Conservation (phyloP, 1,139 yeast genomes). For the Lodderomyces jiufengensis region DNA sequence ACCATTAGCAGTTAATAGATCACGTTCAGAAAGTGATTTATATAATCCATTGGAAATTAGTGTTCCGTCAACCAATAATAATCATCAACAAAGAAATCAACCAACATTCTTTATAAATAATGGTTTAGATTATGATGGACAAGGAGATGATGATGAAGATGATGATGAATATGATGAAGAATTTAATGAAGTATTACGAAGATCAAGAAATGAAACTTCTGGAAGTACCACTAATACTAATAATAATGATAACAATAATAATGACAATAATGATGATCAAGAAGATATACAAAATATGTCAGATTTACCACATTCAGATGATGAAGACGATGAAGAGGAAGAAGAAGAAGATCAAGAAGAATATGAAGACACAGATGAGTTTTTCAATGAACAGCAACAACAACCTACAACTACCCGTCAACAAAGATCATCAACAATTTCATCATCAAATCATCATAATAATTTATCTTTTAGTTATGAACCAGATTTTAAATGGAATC, state of each 20-base stretch:
- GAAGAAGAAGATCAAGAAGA: constrained; percentile 19
- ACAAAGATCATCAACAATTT: neutral
- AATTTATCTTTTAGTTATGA: constrained; percentile 5
- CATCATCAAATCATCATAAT: constrained; percentile 5
- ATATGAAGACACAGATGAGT: constrained; percentile 3
- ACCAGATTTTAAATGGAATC: constrained; percentile 44
- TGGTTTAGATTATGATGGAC: constrained; percentile 5
- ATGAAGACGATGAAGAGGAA: constrained; percentile 31
- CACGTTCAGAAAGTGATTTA: constrained; percentile 18
- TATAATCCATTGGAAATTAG: neutral
- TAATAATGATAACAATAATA: neutral
- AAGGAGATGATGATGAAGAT: constrained; percentile 12
- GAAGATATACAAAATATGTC: constrained; percentile 31
- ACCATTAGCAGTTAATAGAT: constrained; percentile 10
- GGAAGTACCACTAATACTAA: neutral
- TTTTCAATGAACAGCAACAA: no score
- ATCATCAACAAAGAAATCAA: neutral
- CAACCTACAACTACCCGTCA: no score
- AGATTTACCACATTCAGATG: constrained; percentile 29
- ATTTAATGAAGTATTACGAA: constrained; percentile 7
- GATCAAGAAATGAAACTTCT: constrained; percentile 6
- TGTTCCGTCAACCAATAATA: neutral
- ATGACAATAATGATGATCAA: constrained; percentile 15
- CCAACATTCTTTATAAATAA: neutral
- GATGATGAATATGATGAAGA: constrained; percentile 22